These are phyloP conservation scores for Trichoderma hamatum DNA, from an alignment of 2,329 filamentous ascomycete genomes.

Conservation along the genomic window DNA sequence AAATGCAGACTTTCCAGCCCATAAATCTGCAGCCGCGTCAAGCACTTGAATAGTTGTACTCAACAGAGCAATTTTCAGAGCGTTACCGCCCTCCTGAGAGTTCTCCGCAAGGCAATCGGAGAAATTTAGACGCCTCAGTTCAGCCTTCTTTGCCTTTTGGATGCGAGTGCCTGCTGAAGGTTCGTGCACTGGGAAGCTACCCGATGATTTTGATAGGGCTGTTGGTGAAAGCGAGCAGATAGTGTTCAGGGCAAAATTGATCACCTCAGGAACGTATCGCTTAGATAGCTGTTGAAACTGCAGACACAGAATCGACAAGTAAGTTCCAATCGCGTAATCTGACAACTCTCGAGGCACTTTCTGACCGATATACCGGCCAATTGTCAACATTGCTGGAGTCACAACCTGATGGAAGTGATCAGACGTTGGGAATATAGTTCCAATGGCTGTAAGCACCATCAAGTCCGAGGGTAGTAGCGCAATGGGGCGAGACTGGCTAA, in stretches of 20 bases:
- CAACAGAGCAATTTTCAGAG: constrained; percentile 61
- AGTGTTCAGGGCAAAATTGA: constrained; percentile 79
- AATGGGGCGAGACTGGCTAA: constrained; percentile 53
- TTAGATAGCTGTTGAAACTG: constrained; percentile 84
- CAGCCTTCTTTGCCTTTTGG: constrained; percentile 44
- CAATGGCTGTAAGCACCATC: constrained; percentile 79
- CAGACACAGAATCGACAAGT: constrained; percentile 74
- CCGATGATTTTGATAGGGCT: constrained; percentile 50
- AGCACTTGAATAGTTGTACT: constrained; percentile 67
- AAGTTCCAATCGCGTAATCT: constrained; percentile 75
- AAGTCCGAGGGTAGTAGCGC: constrained; percentile 70
- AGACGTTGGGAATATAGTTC: constrained; percentile 87
- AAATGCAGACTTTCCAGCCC: constrained; percentile 74
- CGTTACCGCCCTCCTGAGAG: constrained; percentile 40
- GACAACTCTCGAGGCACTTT: constrained; percentile 66
- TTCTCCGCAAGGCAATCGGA: constrained; percentile 55
- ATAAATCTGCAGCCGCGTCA: constrained; percentile 69
- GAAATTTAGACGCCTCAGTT: constrained; percentile 59
- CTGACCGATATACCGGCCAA: constrained; percentile 80
- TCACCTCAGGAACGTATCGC: constrained; percentile 84
- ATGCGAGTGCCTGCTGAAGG: constrained; percentile 57
- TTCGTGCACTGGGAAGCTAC: constrained; percentile 64
- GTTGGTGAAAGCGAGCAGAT: constrained; percentile 67
- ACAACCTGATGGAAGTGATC: constrained; percentile 97
- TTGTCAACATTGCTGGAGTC: constrained; percentile 85